Evolutionary conservation across 257 asterid genomes (phyloP).

Genomic region (Scutellaria baicalensis): DNA sequence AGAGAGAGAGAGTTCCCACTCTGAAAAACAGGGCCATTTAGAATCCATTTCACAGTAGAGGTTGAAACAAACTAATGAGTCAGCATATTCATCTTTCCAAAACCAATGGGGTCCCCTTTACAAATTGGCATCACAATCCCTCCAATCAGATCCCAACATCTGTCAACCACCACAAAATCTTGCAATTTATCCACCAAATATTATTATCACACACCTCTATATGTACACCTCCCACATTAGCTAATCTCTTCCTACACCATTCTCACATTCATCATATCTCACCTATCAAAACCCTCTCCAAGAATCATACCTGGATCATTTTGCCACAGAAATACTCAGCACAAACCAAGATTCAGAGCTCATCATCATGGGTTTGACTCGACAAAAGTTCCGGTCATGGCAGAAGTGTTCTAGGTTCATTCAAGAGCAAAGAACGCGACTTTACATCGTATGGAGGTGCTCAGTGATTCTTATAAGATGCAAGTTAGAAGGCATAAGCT

Average conservation of each 20-base stretch:
- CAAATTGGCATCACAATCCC: conserved; percentile 19
- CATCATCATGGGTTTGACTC: conserved; percentile 28
- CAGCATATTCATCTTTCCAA: conserved; percentile 28
- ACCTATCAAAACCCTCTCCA: neutral
- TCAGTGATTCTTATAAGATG: conserved; percentile 47
- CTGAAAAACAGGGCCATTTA: conserved; percentile 26
- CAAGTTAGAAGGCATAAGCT: conserved; percentile 36
- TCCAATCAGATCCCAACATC: conserved; percentile 28
- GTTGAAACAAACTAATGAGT: conserved; percentile 33
- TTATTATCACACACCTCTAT: neutral
- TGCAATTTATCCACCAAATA: neutral
- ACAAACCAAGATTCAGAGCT: neutral
- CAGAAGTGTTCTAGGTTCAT: conserved; percentile 53
- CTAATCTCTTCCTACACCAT: neutral
- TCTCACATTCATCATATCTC: neutral
- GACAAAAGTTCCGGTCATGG: conserved; percentile 36
- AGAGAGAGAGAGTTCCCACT: conserved; percentile 12
- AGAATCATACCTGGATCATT: neutral
- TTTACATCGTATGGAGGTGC: conserved; percentile 85
- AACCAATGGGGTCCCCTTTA: conserved; percentile 38
- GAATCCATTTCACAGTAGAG: conserved; percentile 19
- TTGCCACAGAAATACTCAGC: neutral
- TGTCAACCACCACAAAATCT: conserved; percentile 29
- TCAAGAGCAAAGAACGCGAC: conserved; percentile 71
- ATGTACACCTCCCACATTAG: neutral